Conservation (phyloP, 2,329 filamentous ascomycete genomes). For the Penicillium sp. region DNA sequence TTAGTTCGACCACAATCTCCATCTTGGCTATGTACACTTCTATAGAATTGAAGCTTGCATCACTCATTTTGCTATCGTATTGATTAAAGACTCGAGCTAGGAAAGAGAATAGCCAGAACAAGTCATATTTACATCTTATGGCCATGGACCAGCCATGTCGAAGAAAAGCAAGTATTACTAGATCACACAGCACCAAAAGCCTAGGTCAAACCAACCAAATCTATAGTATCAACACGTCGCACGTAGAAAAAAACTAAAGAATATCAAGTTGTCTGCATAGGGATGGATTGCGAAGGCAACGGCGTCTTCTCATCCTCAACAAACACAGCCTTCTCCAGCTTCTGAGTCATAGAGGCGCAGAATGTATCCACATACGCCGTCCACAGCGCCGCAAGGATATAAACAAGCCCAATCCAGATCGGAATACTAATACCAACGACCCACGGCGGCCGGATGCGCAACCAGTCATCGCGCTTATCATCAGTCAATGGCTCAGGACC, state of each 20-base stretch:
- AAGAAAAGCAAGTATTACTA: slow-evolving; percentile 8
- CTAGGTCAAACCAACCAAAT: neutral
- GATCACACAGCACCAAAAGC: neutral
- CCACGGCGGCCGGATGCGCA: slow-evolving; percentile 42
- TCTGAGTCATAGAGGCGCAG: slow-evolving; percentile 50
- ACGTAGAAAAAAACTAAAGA: neutral
- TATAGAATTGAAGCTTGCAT: neutral
- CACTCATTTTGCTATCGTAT: neutral
- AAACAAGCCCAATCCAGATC: slow-evolving; percentile 49
- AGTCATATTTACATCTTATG: neutral
- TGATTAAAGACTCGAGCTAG: neutral
- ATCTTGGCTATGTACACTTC: slow-evolving; percentile 1
- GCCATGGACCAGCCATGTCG: neutral
- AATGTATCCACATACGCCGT: slow-evolving; percentile 53
- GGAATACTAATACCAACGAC: slow-evolving; percentile 46
- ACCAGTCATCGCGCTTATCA: slow-evolving; percentile 31
- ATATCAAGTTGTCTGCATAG: slow-evolving; percentile 24
- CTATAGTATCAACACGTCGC: neutral
- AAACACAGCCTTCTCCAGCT: slow-evolving; percentile 50
- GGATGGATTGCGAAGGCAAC: slow-evolving; percentile 24
- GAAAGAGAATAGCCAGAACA: neutral
- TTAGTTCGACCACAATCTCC: slow-evolving; percentile 7
- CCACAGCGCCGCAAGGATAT: slow-evolving; percentile 51
- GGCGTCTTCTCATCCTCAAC: slow-evolving; percentile 41
- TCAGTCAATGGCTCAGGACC: slow-evolving; percentile 22